phyloP scores from a whole-genome alignment of 805 yeast genomes.

The Saccharomycopsis sp. region DNA sequence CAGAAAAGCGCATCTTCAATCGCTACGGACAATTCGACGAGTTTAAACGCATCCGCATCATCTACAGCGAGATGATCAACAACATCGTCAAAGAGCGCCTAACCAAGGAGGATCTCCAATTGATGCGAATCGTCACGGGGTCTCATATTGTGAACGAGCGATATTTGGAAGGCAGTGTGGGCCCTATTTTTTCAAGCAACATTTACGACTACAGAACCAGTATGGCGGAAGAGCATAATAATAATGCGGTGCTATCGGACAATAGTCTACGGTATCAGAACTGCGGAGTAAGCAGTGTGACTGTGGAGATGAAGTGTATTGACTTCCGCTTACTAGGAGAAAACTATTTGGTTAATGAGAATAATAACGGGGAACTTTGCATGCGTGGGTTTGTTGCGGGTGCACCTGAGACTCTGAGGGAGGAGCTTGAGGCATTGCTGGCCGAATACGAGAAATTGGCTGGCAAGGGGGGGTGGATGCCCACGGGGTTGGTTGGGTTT shows the following conservation, averaged over 20 bases:
- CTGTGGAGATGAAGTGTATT: slow-evolving; percentile 17
- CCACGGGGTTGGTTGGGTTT: slow-evolving; percentile 20
- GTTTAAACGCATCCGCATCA: slow-evolving; percentile 1
- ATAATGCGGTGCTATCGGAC: background rate
- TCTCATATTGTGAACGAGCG: slow-evolving; percentile 16
- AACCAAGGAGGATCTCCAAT: slow-evolving; percentile 5
- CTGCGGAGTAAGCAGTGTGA: slow-evolving; percentile 18
- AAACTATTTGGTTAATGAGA: slow-evolving; percentile 11
- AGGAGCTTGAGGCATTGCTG: background rate
- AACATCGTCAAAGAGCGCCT: slow-evolving; percentile 2
- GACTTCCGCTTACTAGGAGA: slow-evolving; percentile 17
- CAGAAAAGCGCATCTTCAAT: slow-evolving; percentile 11
- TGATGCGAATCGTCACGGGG: slow-evolving; percentile 12
- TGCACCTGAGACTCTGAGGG: background rate
- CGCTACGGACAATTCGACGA: slow-evolving; percentile 2
- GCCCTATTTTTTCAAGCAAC: slow-evolving; percentile 16
- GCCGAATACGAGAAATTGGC: slow-evolving; percentile 17
- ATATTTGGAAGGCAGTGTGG: slow-evolving; percentile 11
- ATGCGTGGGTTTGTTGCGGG: slow-evolving; percentile 21
- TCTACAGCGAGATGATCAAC: slow-evolving; percentile 6
- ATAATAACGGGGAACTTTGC: slow-evolving; percentile 19
- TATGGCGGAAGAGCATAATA: slow-evolving; percentile 3
- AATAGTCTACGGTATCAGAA: background rate
- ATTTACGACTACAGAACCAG: slow-evolving; percentile 18
- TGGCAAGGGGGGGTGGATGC: slow-evolving; percentile 21